Base-by-base conservation (phyloP, 495 filamentous ascomycete species). In the Penicillium verhagenii region DNA sequence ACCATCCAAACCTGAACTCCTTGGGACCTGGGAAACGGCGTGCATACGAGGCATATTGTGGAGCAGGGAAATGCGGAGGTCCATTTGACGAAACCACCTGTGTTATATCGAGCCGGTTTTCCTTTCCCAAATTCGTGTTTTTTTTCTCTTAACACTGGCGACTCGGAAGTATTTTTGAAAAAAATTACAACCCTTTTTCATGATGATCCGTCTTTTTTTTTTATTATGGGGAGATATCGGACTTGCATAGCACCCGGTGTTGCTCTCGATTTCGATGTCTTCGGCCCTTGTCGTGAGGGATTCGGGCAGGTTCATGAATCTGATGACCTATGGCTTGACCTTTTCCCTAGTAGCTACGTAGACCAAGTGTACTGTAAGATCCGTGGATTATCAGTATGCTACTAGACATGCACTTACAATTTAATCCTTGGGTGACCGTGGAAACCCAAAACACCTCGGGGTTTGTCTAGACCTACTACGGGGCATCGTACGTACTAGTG, bases 1-100 rank as follows among this genome's bases (percentile, higher is more conserved):
- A 75, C 71, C 42, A 45, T 45, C 42, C 71, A 72, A 71, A 65
- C 63, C 59, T 69, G 68, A 69, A 56, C 56, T 69, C 61, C 53
- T 63, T 67, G 56, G 64, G 64, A 63, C 58, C 58, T 59, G 54
- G 61, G 57, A 54, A 65, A 60, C 46, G 59, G 58, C 61, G 64
- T 67, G 68, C 67, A 71, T 65, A 60, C 51, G 57, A 65, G 59
- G 53, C 58, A 67, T 60, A 54, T 56, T 50, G 52, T 59, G 63
- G 65, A 68, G 52, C 54, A 54, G 55, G 47, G 53, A 53, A 55
- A 39, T 49, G 61, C 50, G 52, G 53, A 57, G 48, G 55, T 61
- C 61, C 57, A 57, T 55, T 54, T 64, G 59, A 67, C 56, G 61
- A 67, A 62, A 61, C 59, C 58, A 66, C 57, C 58, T 57, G 53